Percentiles rank a stretch among this genome's conserved stretches.
Evolutionary conservation across 2,329 filamentous ascomycete genomes (phyloP).

Genomic region (Alternaria ethzedia): DNA sequence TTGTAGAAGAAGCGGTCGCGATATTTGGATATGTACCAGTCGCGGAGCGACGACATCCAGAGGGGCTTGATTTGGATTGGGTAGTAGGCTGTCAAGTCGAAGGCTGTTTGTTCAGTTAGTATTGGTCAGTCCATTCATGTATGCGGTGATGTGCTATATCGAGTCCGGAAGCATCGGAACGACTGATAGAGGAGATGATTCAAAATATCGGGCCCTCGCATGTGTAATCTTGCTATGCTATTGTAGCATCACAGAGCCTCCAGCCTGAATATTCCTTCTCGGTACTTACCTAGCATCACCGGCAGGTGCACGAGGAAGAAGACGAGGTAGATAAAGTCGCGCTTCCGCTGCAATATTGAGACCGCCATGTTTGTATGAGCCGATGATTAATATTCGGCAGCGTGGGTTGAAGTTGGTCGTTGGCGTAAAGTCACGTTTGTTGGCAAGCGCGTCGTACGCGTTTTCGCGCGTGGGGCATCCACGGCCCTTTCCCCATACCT

Average conservation of each 20-base stretch:
- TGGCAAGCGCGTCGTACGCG: background rate
- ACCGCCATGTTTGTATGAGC: constrained; percentile 25
- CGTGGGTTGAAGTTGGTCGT: constrained; percentile 3
- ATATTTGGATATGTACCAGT: constrained; percentile 67
- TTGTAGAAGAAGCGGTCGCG: constrained; percentile 68
- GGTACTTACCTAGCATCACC: constrained; percentile 62
- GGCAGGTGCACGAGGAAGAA: constrained; percentile 70
- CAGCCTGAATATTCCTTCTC: background rate
- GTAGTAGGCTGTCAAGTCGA: constrained; percentile 67
- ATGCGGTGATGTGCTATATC: background rate
- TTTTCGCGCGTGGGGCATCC: background rate
- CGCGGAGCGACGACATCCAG: constrained; percentile 58
- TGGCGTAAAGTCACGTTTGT: background rate
- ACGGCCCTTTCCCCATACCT: background rate
- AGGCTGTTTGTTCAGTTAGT: constrained; percentile 51
- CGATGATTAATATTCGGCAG: background rate
- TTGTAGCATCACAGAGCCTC: background rate
- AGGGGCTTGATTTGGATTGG: constrained; percentile 58
- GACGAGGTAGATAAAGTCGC: constrained; percentile 58
- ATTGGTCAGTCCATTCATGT: background rate
- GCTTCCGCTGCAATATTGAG: constrained; percentile 48
- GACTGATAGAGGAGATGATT: background rate
- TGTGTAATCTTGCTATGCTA: background rate
- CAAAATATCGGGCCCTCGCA: background rate
- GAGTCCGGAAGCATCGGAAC: background rate